Conservation (phyloP, 306 rosid species). For the Lathyrus aphaca region DNA sequence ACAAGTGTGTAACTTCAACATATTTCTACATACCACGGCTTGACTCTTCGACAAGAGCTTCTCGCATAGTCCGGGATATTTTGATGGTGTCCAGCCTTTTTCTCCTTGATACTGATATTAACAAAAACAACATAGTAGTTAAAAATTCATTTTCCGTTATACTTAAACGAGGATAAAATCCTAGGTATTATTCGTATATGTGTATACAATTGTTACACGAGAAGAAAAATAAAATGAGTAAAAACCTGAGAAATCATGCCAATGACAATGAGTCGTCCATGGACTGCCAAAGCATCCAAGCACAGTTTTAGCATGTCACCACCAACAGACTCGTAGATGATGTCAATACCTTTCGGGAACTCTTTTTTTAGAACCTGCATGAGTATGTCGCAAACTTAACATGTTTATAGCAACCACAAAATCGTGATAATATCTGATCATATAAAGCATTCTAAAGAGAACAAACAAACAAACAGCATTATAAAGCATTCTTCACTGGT, state of each 20-base stretch:
- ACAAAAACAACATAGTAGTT: slow-evolving; percentile 26
- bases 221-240: slow-evolving; percentile 34
- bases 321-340: slow-evolving; percentile 95
- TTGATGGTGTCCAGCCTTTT: slow-evolving; percentile 89
- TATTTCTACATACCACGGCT: slow-evolving; percentile 77
- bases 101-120: slow-evolving; percentile 91
- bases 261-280: slow-evolving; percentile 81
- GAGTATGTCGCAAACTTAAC: slow-evolving; percentile 26
- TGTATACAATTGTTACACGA: slow-evolving; percentile 7
- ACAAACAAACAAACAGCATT: too few relatives aligned
- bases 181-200: slow-evolving; percentile 2
- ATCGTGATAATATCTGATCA: too few relatives aligned
- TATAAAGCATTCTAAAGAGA: too few relatives aligned
- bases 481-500: too few relatives aligned
- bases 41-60: slow-evolving; percentile 88
- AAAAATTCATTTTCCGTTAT: neutral
- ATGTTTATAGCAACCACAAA: neutral
- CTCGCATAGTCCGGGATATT: slow-evolving; percentile 85
- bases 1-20: slow-evolving; percentile 26
- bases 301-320: slow-evolving; percentile 91
- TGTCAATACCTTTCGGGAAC: slow-evolving; percentile 80
- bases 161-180: slow-evolving; percentile 1
- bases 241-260: slow-evolving; percentile 99
- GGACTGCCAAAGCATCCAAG: slow-evolving; percentile 79
- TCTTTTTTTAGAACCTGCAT: slow-evolving; percentile 74